Conservation (phyloP, 257 asterid genomes). For the Scutellaria barbata region DNA sequence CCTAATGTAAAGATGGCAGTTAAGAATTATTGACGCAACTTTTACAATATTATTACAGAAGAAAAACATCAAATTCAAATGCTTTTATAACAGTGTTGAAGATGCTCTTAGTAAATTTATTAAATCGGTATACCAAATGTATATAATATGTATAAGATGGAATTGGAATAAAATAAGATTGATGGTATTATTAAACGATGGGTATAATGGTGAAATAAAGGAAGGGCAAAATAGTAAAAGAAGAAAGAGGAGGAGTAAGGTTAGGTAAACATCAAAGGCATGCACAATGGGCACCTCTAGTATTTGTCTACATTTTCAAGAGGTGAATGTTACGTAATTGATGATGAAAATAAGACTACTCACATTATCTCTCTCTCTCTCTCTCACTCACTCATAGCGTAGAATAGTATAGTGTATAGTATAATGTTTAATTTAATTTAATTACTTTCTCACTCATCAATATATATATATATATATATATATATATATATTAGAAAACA, state of each 20-base stretch:
- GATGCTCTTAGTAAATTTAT: no score
- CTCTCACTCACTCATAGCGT: conserved; percentile 22
- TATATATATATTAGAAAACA: conserved; percentile 39
- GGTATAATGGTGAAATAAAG: background rate
- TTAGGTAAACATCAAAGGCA: conserved; percentile 62
- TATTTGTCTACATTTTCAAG: conserved; percentile 45
- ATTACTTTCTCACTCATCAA: background rate
- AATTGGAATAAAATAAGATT: no score
- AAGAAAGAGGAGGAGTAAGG: conserved; percentile 41
- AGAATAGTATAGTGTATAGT: conserved; percentile 7
- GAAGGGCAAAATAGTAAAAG: conserved; percentile 44
- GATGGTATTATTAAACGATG: no score
- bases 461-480: no score
- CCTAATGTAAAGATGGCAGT: no score
- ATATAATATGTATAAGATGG: no score
- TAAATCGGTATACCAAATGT: no score
- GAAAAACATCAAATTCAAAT: no score
- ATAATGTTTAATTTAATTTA: background rate
- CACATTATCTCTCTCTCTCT: conserved; percentile 16
- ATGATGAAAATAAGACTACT: conserved; percentile 50
- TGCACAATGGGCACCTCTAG: conserved; percentile 57
- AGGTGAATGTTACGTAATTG: conserved; percentile 60
- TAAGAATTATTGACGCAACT: no score
- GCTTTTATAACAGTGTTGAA: no score
- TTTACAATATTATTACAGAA: no score